phyloP scores from a whole-genome alignment of 768 basidiomycete species.

The Serendipita sp. region DNA sequence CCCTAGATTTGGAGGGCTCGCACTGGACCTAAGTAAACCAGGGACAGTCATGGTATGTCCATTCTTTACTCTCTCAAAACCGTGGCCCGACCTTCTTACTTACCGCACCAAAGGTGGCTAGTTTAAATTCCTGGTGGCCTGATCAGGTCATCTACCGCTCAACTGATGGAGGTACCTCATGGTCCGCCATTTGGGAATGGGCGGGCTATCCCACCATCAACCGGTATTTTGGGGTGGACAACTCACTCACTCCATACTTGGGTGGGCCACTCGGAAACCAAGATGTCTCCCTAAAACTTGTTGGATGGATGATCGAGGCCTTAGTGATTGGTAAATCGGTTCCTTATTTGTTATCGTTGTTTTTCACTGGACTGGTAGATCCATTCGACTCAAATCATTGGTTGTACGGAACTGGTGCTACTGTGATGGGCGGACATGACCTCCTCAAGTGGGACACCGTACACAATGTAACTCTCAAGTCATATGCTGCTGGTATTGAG shows the following conservation, averaged over 20 bases:
- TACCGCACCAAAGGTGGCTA: background rate
- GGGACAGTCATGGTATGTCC: constrained; percentile 43
- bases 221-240: constrained; percentile 37
- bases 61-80: constrained; percentile 31
- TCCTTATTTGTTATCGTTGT: background rate
- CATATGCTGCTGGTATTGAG: constrained; percentile 48
- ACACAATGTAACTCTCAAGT: constrained; percentile 43
- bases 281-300: constrained; percentile 16
- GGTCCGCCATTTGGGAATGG: constrained; percentile 47
- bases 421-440: constrained; percentile 44
- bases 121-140: constrained; percentile 26
- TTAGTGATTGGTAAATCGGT: background rate
- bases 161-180: constrained; percentile 39
- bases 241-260: constrained; percentile 43
- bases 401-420: constrained; percentile 54
- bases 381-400: constrained; percentile 55
- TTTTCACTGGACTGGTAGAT: constrained; percentile 31
- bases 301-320: constrained; percentile 59
- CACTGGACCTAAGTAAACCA: constrained; percentile 40
- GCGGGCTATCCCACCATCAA: constrained; percentile 27
- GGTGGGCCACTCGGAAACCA: constrained; percentile 21
- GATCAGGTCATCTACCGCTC: constrained; percentile 51
- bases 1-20: background rate
- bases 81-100: constrained; percentile 18
- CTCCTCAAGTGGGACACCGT: constrained; percentile 41